Base-by-base conservation (phyloP, 2,329 filamentous ascomycete genomes). In the Sclerotinia sclerotiorum region DNA sequence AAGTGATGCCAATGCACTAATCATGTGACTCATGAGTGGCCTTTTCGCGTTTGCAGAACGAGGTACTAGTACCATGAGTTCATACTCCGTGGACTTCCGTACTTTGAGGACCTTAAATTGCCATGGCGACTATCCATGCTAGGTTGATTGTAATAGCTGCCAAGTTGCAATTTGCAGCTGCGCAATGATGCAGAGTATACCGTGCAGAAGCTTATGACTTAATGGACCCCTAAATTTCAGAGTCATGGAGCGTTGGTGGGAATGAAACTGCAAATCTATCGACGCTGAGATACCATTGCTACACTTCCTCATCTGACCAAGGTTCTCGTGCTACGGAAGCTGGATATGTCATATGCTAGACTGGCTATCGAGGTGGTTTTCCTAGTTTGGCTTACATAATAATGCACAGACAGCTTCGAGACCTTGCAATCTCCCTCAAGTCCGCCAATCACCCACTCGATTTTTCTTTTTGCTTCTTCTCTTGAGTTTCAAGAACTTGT, bases 381-480 rank as follows among this genome's bases (percentile, higher is more conserved):
- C 27, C 39, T 42, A 4, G 60, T 39, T 39, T 42, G 21, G 46
- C 46, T 63, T 63, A 63, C n/a, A 35, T 49, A 61, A 55, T 19
- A 44, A 46, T 61, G 29, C 58, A 49, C 57, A 61, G 58, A 61
- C 55, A 27, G 55, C 15, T 10, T 58, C 35, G 17, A n/a, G 42
- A 29, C 58, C 11, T 35, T 24, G 29, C 29, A 39, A 49, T 62
- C 29, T 32, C 58, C 29, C 29, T 39, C 21, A 21, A 55, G 35
- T 56, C 35, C 39, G 27, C 21, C 13, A 17, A 49, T 61, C 13
- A 49, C 17, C 44, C 39, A 39, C 2, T 17, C 39, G 15, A 49
- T 61, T n/a, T 61, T 61, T 24, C 42, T 39, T 51, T 63, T 51
- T 63, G 32, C 60, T 51, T 39, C 60, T 39, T 51, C 39, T 15